phyloP scores from a whole-genome alignment of 129 eudicot species.

The Tagetes patula region DNA sequence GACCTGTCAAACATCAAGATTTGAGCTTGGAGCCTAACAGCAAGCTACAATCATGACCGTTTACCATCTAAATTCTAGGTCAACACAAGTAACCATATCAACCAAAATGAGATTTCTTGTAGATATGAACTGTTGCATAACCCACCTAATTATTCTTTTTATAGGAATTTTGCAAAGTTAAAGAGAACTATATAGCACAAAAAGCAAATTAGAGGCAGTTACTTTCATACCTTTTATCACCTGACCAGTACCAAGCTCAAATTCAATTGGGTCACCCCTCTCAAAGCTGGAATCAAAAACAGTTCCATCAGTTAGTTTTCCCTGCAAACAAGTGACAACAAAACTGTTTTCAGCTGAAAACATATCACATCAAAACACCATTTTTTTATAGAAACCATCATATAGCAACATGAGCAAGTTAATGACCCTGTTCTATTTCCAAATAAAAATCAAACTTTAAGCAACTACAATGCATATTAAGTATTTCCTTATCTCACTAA shows the following conservation, averaged over 20 bases:
- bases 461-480: background rate
- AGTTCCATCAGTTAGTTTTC: slow-evolving; percentile 96
- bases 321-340: slow-evolving; percentile 50
- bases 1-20: slow-evolving; percentile 12
- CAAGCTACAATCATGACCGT: background rate
- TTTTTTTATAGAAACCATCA: background rate
- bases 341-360: background rate
- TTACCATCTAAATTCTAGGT: slow-evolving; percentile 11
- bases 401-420: background rate
- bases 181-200: background rate
- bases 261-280: slow-evolving; percentile 97
- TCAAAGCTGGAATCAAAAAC: slow-evolving; percentile 98
- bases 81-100: background rate
- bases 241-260: slow-evolving; percentile 92
- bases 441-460: background rate
- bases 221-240: slow-evolving; percentile 76
- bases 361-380: background rate
- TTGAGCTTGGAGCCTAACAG: background rate
- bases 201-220: background rate
- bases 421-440: background rate
- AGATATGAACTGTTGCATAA: background rate
- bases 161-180: background rate
- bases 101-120: background rate
- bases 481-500: slow-evolving; percentile 10
- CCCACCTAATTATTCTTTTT: background rate